Evolutionary conservation across 164 flowering plant genomes (phyloP), one percentile per base, ranked within the genome.

Genomic region (Hamamelis virginiana): DNA sequence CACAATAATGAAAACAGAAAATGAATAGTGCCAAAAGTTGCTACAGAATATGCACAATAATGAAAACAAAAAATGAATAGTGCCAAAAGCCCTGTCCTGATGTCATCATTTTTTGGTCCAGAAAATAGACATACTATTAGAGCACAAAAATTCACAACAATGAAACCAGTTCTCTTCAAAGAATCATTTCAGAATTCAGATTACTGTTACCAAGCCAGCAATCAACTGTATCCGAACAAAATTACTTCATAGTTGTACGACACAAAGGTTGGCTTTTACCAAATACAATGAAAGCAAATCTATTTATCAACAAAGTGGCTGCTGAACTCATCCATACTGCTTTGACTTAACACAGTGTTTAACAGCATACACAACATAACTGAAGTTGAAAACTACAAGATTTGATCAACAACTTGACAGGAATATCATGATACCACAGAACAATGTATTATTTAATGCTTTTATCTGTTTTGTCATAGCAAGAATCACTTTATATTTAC

Each of bases 401-500:
- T 25, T 33, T 27, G 21, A 57, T 55, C 25, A 14, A 23, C 21
- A 59, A 47, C 47, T 4, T 14, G 19, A 27, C 38, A n/a, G n/a
- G n/a, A n/a, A n/a, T n/a, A n/a, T n/a, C n/a, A n/a, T n/a, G n/a
- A n/a, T n/a, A n/a, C n/a, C n/a, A n/a, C n/a, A n/a, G n/a, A n/a
- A n/a, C n/a, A n/a, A n/a, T n/a, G n/a, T n/a, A n/a, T n/a, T n/a
- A n/a, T n/a, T n/a, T n/a, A n/a, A n/a, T n/a, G n/a, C n/a, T n/a
- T n/a, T n/a, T n/a, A n/a, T n/a, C n/a, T n/a, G n/a, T n/a, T n/a
- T n/a, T n/a, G n/a, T n/a, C n/a, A n/a, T n/a, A 51, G 44, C 18
- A 70, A 43, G 13, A 23, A 46, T 21, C 25, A 63, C 47, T 28
- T 18, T 55, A 18, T 44, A 11, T 59, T 80, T 81, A 94, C 98